Percentiles rank a stretch among this genome's conserved stretches.
Conservation (phyloP, 2,329 filamentous ascomycete genomes). For the Colletotrichum orchidophilum region DNA sequence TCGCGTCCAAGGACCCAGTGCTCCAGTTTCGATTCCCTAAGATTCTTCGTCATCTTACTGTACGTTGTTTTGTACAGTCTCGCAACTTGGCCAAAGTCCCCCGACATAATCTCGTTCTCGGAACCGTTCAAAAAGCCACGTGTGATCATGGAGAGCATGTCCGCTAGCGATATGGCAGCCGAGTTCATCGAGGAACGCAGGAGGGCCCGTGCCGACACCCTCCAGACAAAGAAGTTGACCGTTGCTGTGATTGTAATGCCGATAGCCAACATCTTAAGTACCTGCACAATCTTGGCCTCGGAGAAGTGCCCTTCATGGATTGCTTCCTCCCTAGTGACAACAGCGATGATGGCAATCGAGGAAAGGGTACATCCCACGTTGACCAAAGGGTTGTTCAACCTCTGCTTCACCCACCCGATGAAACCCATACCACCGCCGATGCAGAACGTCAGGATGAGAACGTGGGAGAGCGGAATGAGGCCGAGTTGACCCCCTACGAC, state of each 20-base stretch:
- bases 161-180: slow-evolving; percentile 78
- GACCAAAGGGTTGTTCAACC: slow-evolving; percentile 79
- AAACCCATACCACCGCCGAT: slow-evolving; percentile 88
- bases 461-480: slow-evolving; percentile 77
- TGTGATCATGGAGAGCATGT: slow-evolving; percentile 84
- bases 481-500: slow-evolving; percentile 64
- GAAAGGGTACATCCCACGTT: slow-evolving; percentile 87
- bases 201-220: slow-evolving; percentile 77
- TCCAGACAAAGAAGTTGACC: slow-evolving; percentile 82
- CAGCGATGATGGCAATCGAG: slow-evolving; percentile 87
- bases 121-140: slow-evolving; percentile 84
- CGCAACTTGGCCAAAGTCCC: slow-evolving; percentile 70
- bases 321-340: slow-evolving; percentile 90
- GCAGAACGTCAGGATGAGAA: slow-evolving; percentile 82
- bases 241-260: slow-evolving; percentile 77
- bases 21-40: slow-evolving; percentile 89
- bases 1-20: slow-evolving; percentile 86
- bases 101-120: slow-evolving; percentile 78
- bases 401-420: slow-evolving; percentile 88
- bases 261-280: slow-evolving; percentile 85
- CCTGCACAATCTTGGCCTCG: slow-evolving; percentile 81
- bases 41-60: slow-evolving; percentile 75
- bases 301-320: slow-evolving; percentile 86
- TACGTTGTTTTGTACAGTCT: slow-evolving; percentile 74
- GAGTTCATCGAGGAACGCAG: slow-evolving; percentile 79